Evolutionary conservation across 208 protist species (phyloP).

Genomic region (Acanthamoeba lenticulata): DNA sequence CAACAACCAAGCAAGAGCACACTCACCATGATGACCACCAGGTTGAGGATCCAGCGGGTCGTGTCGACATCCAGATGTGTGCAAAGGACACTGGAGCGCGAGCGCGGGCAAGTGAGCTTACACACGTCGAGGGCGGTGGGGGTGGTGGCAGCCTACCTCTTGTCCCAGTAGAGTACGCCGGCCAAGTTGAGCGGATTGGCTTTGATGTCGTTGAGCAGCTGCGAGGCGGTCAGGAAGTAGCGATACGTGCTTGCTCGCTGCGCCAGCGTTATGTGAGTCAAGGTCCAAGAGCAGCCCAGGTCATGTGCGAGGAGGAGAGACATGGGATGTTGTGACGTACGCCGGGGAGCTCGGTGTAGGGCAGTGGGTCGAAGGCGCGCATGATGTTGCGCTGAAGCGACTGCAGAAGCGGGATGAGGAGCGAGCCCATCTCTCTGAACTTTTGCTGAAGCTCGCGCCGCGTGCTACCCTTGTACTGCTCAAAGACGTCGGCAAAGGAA

Average conservation of each 20-base stretch:
- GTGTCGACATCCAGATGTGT: background rate
- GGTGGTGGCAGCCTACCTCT: no score
- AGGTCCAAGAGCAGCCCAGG: no score
- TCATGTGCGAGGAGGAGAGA: no score
- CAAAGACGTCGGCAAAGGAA: slow-evolving; percentile 44
- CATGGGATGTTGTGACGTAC: no score
- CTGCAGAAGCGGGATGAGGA: slow-evolving; percentile 45
- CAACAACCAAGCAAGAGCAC: background rate
- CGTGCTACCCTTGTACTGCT: background rate
- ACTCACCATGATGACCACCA: slow-evolving; percentile 6
- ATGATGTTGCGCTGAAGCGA: slow-evolving; percentile 12
- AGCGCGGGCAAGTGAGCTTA: no score
- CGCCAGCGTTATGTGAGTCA: no score
- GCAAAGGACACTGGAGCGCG: background rate
- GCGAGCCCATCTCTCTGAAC: slow-evolving; percentile 29
- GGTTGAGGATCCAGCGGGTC: background rate
- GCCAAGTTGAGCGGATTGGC: background rate
- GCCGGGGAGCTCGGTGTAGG: slow-evolving; percentile 43
- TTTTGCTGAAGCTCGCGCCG: slow-evolving; percentile 8
- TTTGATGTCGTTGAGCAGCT: background rate
- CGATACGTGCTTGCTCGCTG: background rate
- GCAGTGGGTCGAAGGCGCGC: slow-evolving; percentile 34
- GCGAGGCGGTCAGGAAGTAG: slow-evolving; percentile 10
- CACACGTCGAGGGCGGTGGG: no score
- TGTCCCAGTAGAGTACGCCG: background rate